A percentile compares a stretch with the other conserved stretches of the same genome.
These are phyloP conservation scores for Globisporangium carolinianum DNA, from an alignment of 352 stramenopile genomes.

Conservation along the genomic window DNA sequence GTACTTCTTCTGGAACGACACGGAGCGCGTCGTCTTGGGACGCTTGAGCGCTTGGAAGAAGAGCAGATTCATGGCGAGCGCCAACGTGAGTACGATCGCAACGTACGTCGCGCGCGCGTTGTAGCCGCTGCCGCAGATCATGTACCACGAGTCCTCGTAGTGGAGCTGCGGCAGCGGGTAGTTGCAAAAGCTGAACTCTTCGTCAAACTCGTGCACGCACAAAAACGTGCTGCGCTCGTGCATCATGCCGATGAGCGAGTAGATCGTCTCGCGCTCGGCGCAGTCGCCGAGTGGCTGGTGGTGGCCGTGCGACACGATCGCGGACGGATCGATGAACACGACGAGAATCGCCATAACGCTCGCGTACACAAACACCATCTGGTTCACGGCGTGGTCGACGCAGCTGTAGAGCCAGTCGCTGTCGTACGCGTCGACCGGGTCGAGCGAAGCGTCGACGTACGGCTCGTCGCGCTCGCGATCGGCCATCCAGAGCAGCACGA, in stretches of 20 bases:
- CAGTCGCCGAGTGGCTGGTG: slow-evolving; percentile 75
- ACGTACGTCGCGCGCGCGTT: slow-evolving; percentile 46
- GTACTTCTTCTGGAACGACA: slow-evolving; percentile 51
- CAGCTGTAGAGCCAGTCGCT: slow-evolving; percentile 75
- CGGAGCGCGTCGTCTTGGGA: slow-evolving; percentile 42
- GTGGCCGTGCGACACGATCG: slow-evolving; percentile 67
- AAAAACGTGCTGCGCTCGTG: slow-evolving; percentile 61
- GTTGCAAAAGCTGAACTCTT: slow-evolving; percentile 81
- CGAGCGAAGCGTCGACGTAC: slow-evolving; percentile 42
- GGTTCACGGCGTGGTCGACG: slow-evolving; percentile 76
- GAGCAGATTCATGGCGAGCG: slow-evolving; percentile 8
- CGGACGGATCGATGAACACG: slow-evolving; percentile 50
- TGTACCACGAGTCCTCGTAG: slow-evolving; percentile 77
- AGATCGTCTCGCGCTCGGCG: slow-evolving; percentile 45
- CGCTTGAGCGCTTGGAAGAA: slow-evolving; percentile 73
- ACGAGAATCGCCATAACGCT: slow-evolving; percentile 50
- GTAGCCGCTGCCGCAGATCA: slow-evolving; percentile 77
- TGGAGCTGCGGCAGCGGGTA: slow-evolving; percentile 66
- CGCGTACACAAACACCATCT: slow-evolving; percentile 74
- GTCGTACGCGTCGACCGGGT: slow-evolving; percentile 66
- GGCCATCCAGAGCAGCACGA: slow-evolving; percentile 63
- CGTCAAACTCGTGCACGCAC: slow-evolving; percentile 75
- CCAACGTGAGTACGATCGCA: slow-evolving; percentile 29
- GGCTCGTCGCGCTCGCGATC: slow-evolving; percentile 57
- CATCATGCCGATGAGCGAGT: slow-evolving; percentile 48